Percentiles rank a stretch among this genome's conserved stretches.
phyloP scores from a whole-genome alignment of 1,284 basidiomycete genomes.

The Hemileia vastatrix region DNA sequence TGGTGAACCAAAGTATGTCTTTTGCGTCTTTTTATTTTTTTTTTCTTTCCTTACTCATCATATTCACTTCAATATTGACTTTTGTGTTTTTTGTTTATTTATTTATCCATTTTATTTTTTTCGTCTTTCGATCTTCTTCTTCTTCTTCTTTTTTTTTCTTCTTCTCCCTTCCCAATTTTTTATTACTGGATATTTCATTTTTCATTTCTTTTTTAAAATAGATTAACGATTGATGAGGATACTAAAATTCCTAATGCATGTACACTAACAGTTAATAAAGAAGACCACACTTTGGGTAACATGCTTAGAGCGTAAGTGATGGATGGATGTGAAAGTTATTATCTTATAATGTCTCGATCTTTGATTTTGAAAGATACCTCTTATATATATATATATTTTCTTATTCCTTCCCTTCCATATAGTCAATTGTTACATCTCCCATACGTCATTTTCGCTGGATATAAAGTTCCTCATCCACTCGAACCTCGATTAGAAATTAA shows the following conservation, averaged over 20 bases:
- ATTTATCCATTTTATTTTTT: no score
- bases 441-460: slow-evolving; percentile 84
- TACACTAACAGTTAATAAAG: slow-evolving; percentile 84
- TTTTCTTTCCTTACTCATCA: slow-evolving; percentile 21
- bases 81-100: no score
- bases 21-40: slow-evolving; percentile 10
- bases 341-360: slow-evolving; percentile 14
- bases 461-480: slow-evolving; percentile 93
- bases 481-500: slow-evolving; percentile 89
- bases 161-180: not conserved
- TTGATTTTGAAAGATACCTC: not conserved
- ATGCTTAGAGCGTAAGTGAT: slow-evolving; percentile 81
- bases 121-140: not conserved
- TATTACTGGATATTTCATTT: slow-evolving; percentile 3
- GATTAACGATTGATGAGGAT: slow-evolving; percentile 84
- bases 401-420: slow-evolving; percentile 18
- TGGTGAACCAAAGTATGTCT: slow-evolving; percentile 76
- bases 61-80: slow-evolving; percentile 1
- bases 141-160: not conserved
- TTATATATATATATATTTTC: not conserved
- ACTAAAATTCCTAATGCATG: slow-evolving; percentile 96
- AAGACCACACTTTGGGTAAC: slow-evolving; percentile 93
- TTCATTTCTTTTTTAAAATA: slow-evolving; percentile 41
- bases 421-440: slow-evolving; percentile 80
- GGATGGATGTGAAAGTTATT: no score